Percentiles rank a stretch among this genome's conserved stretches.
These are phyloP conservation scores for Hypsizygus marmoreus DNA, from an alignment of 768 basidiomycete genomes.

Conservation along the genomic window DNA sequence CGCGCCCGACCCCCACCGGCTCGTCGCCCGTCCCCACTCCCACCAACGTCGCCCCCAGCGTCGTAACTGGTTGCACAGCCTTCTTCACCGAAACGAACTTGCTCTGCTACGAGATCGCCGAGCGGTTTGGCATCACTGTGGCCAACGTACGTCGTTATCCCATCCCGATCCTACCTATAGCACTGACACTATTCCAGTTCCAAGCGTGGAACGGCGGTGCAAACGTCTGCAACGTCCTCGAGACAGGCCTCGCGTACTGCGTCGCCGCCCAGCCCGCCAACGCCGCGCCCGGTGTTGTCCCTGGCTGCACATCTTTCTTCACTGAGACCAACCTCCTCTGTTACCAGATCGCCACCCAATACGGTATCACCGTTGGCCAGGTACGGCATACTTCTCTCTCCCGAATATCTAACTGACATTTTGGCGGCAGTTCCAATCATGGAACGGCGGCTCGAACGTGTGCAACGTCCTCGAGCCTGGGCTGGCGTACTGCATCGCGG, in stretches of 20 bases:
- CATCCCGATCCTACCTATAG: too few relatives aligned
- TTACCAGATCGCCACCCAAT: slow-evolving; percentile 8
- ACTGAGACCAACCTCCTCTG: slow-evolving; percentile 11
- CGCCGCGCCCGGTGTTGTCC: slow-evolving; percentile 5
- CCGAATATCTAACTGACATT: neutral
- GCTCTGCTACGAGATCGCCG: slow-evolving; percentile 10
- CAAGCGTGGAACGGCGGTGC: slow-evolving; percentile 12
- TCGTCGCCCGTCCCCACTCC: neutral
- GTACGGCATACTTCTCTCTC: neutral
- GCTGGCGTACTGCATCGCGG: too few relatives aligned
- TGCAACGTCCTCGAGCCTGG: too few relatives aligned
- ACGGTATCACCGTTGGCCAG: slow-evolving; percentile 5
- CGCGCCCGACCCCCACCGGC: neutral
- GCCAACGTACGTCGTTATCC: too few relatives aligned
- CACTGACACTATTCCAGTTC: slow-evolving; percentile 5
- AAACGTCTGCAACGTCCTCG: slow-evolving; percentile 6
- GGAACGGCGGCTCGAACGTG: too few relatives aligned
- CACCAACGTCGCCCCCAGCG: slow-evolving; percentile 5
- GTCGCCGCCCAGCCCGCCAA: slow-evolving; percentile 8
- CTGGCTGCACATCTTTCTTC: slow-evolving; percentile 9
- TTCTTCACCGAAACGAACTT: slow-evolving; percentile 10
- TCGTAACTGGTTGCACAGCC: slow-evolving; percentile 7
- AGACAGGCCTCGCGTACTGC: slow-evolving; percentile 6
- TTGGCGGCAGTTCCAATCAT: slow-evolving; percentile 1
- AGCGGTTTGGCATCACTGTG: too few relatives aligned